Conservation (phyloP, 768 basidiomycete species). For the Trametes cubensis region DNA sequence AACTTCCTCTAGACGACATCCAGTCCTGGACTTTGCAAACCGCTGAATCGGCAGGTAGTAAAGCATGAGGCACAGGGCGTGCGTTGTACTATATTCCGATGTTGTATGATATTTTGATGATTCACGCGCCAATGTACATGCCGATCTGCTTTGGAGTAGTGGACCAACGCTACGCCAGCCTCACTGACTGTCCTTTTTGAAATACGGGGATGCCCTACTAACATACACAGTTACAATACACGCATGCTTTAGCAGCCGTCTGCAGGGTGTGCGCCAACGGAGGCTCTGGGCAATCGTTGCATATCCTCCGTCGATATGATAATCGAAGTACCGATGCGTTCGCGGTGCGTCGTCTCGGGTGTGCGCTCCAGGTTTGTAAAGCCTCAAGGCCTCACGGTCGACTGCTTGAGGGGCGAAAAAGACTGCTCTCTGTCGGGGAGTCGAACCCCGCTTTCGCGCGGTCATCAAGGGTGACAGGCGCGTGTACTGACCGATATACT, state of each 20-base stretch:
- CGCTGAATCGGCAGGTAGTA: constrained; percentile 37
- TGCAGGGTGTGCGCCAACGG: too few species aligned
- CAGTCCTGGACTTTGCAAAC: constrained; percentile 42
- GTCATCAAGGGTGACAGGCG: constrained; percentile 12
- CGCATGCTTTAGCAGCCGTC: too few species aligned
- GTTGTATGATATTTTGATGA: neutral
- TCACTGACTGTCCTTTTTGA: too few species aligned
- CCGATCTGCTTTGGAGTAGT: neutral
- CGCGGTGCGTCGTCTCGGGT: too few species aligned
- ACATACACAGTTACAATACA: too few species aligned
- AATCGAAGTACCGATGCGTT: too few species aligned
- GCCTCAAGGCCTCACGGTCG: too few species aligned
- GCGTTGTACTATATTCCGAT: neutral
- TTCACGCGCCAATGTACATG: too few species aligned
- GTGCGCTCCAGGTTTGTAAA: too few species aligned
- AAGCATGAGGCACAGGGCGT: constrained; percentile 1
- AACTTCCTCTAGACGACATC: constrained; percentile 67
- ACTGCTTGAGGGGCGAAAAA: neutral
- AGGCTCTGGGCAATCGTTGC: too few species aligned
- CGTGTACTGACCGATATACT: constrained; percentile 25
- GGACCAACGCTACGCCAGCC: neutral
- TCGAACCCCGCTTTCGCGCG: constrained; percentile 42
- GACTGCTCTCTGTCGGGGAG: constrained; percentile 33
- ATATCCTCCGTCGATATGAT: too few species aligned
- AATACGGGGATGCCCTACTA: too few species aligned